Percentiles rank a stretch among this genome's conserved stretches.
These are phyloP conservation scores for Astraeus odoratus DNA, from an alignment of 768 basidiomycete species.

Conservation along the genomic window DNA sequence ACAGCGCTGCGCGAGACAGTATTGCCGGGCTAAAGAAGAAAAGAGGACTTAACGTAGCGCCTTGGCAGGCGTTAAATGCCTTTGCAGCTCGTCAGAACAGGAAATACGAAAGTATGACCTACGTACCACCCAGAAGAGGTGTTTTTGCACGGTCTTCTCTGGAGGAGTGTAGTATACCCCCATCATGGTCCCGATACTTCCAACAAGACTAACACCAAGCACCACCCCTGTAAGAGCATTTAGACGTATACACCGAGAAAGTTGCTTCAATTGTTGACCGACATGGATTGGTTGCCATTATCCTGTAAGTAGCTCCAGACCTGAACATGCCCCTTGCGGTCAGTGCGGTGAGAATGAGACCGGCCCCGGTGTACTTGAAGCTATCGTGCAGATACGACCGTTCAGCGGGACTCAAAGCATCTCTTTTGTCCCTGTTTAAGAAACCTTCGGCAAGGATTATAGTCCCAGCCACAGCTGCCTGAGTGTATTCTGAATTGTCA, in stretches of 20 bases:
- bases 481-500: slow-evolving; percentile 1
- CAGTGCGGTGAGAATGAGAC: slow-evolving; percentile 67
- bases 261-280: slow-evolving; percentile 13
- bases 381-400: slow-evolving; percentile 65
- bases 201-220: slow-evolving; percentile 71
- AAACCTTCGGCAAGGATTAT: slow-evolving; percentile 56
- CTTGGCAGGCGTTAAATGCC: slow-evolving; percentile 85
- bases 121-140: slow-evolving; percentile 73
- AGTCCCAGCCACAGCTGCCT: slow-evolving; percentile 71
- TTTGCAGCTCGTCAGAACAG: slow-evolving; percentile 17
- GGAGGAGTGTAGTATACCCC: slow-evolving; percentile 74
- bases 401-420: slow-evolving; percentile 54
- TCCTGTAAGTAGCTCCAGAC: slow-evolving; percentile 57
- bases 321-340: slow-evolving; percentile 76
- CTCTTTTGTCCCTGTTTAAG: slow-evolving; percentile 76
- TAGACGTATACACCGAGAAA: not conserved
- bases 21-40: slow-evolving; percentile 85
- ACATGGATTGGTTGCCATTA: slow-evolving; percentile 86
- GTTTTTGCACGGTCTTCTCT: slow-evolving; percentile 69
- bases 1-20: slow-evolving; percentile 79
- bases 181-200: slow-evolving; percentile 82
- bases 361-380: slow-evolving; percentile 81
- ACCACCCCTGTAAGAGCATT: slow-evolving; percentile 52
- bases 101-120: not conserved
- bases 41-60: slow-evolving; percentile 79